Evolutionary conservation across 2,329 filamentous ascomycete species (phyloP).

Genomic region (Amauroascus niger): DNA sequence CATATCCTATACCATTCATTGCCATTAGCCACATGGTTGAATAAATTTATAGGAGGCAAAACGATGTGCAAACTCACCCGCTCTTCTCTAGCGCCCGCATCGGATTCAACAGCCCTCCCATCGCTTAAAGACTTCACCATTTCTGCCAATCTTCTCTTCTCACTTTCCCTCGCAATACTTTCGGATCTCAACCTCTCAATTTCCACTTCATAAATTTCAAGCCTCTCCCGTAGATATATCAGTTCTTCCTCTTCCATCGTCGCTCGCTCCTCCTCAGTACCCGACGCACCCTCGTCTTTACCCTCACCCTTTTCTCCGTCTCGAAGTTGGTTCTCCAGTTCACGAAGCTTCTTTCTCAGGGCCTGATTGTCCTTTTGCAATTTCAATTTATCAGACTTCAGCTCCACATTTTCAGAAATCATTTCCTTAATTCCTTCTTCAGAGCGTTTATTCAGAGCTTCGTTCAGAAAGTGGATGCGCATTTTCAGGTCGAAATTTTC

Average conservation of each 20-base stretch:
- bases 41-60: neutral
- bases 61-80: constrained; percentile 29
- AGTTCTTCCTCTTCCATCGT: constrained; percentile 74
- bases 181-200: constrained; percentile 76
- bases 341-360: constrained; percentile 68
- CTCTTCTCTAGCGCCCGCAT: constrained; percentile 42
- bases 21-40: neutral
- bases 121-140: constrained; percentile 59
- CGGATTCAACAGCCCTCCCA: constrained; percentile 37
- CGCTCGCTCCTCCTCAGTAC: constrained; percentile 22
- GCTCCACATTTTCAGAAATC: constrained; percentile 93
- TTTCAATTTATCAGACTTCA: constrained; percentile 81
- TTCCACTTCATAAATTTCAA: constrained; percentile 73
- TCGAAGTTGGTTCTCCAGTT: constrained; percentile 70
- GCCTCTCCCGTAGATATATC: constrained; percentile 68
- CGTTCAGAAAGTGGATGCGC: constrained; percentile 93
- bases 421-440: constrained; percentile 96
- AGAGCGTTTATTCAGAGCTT: constrained; percentile 82
- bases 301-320: constrained; percentile 49
- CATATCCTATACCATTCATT: constrained; percentile 52
- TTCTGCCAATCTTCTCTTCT: constrained; percentile 78
- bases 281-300: constrained; percentile 21
- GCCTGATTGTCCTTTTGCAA: constrained; percentile 84
- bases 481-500: constrained; percentile 97
- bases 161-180: constrained; percentile 65